Conservation (phyloP, 2,329 filamentous ascomycete species). For the Arthroderma sp. region DNA sequence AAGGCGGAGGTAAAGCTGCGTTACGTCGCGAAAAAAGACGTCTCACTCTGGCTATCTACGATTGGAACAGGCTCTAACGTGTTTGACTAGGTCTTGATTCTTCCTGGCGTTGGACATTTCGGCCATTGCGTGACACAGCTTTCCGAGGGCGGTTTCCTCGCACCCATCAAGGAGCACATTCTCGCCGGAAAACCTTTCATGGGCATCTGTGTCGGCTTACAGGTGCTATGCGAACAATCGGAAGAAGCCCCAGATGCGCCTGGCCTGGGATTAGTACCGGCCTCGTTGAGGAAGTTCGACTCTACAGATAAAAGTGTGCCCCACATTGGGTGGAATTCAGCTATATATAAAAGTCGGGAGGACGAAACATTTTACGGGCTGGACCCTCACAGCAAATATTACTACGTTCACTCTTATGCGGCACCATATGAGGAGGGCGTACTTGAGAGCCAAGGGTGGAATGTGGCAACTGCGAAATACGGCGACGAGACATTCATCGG, state of each 20-base stretch:
- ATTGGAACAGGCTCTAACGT: not conserved
- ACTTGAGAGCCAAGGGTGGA: conserved; percentile 74
- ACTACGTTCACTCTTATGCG: conserved; percentile 95
- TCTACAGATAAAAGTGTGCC: conserved; percentile 76
- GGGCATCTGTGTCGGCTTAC: conserved; percentile 90
- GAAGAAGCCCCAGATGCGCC: conserved; percentile 58
- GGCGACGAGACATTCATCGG: conserved; percentile 83
- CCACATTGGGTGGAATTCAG: conserved; percentile 97
- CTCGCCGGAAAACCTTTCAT: conserved; percentile 90
- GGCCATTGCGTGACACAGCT: conserved; percentile 88
- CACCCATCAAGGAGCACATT: conserved; percentile 72
- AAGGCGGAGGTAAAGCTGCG: conserved; percentile 59
- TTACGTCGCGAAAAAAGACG: not conserved
- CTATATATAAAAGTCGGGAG: conserved; percentile 22
- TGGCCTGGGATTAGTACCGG: conserved; percentile 64
- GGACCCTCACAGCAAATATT: conserved; percentile 77
- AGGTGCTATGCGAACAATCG: conserved; percentile 79
- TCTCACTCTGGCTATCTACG: not conserved
- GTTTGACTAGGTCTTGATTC: conserved; percentile 48
- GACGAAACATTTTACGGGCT: conserved; percentile 61
- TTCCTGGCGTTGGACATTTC: conserved; percentile 94
- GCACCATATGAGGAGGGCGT: conserved; percentile 59
- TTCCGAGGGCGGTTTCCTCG: conserved; percentile 65
- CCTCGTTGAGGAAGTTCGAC: conserved; percentile 61
- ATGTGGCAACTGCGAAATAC: conserved; percentile 80